Conservation (phyloP, 768 basidiomycete species). For the Suillus sp. region DNA sequence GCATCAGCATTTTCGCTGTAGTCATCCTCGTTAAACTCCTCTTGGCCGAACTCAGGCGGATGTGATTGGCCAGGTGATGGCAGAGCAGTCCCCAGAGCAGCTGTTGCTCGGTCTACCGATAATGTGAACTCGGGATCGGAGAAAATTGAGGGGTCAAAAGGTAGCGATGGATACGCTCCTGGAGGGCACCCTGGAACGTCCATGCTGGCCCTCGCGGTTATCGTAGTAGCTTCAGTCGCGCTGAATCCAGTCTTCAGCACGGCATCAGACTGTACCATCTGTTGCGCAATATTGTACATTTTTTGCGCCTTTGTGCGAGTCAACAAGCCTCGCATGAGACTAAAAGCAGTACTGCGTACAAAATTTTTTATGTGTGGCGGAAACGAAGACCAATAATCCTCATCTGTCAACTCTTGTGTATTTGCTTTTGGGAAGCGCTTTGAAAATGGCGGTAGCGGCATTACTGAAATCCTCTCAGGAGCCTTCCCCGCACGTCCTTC, state of each 20-base stretch:
- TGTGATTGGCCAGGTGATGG: conserved; percentile 35
- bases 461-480: conserved; percentile 18
- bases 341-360: conserved; percentile 46
- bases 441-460: conserved; percentile 17
- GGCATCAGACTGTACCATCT: conserved; percentile 53
- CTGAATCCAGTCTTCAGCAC: conserved; percentile 40
- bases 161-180: conserved; percentile 43
- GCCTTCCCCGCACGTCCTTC: conserved; percentile 30
- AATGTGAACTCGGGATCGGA: conserved; percentile 54
- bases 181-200: conserved; percentile 42
- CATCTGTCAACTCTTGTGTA: conserved; percentile 41
- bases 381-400: conserved; percentile 70
- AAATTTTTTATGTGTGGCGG: conserved; percentile 71
- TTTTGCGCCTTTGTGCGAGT: conserved; percentile 51
- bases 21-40: conserved; percentile 42
- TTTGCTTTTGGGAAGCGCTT: conserved; percentile 26
- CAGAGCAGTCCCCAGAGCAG: conserved; percentile 33
- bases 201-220: conserved; percentile 16
- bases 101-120: conserved; percentile 52
- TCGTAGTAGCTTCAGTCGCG: conserved; percentile 32
- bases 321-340: conserved; percentile 31
- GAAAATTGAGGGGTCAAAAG: conserved; percentile 56
- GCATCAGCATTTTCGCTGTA: conserved; percentile 53
- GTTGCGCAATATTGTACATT: conserved; percentile 70
- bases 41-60: conserved; percentile 38